phyloP scores from a whole-genome alignment of 345 rosid genomes.

The Trapa bicornis region DNA sequence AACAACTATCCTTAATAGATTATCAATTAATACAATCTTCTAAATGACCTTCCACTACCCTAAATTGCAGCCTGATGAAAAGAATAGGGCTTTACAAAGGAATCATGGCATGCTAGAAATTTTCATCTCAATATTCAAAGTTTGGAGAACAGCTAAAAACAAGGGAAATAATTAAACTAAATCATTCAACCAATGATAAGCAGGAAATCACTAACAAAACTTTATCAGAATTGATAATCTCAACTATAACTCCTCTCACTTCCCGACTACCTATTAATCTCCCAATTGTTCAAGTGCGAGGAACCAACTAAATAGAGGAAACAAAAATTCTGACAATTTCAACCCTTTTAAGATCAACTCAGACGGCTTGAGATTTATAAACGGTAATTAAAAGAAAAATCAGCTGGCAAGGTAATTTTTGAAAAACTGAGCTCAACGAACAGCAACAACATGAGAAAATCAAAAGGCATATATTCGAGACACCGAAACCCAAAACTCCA shows the following conservation, averaged over 20 bases:
- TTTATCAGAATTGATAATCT: background rate
- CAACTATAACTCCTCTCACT: too few species aligned
- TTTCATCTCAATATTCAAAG: background rate
- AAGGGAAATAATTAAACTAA: background rate
- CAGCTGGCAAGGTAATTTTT: too few species aligned
- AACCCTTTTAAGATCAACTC: background rate
- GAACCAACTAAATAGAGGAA: too few species aligned
- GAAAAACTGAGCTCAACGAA: too few species aligned
- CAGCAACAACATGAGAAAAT: too few species aligned
- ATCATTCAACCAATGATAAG: background rate
- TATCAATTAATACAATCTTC: too few species aligned
- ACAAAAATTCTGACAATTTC: background rate
- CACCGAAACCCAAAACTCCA: background rate
- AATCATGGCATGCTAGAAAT: background rate
- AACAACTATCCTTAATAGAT: background rate
- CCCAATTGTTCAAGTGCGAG: too few species aligned
- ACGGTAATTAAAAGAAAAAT: too few species aligned
- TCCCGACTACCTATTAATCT: too few species aligned
- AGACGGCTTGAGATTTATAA: background rate
- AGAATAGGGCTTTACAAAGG: background rate
- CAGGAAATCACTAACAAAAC: background rate
- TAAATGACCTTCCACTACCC: background rate
- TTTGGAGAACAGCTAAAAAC: background rate
- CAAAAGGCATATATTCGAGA: background rate
- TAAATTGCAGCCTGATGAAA: background rate